Conservation (phyloP, 2,329 filamentous ascomycete species). For the Clonostachys rhizophaga region DNA sequence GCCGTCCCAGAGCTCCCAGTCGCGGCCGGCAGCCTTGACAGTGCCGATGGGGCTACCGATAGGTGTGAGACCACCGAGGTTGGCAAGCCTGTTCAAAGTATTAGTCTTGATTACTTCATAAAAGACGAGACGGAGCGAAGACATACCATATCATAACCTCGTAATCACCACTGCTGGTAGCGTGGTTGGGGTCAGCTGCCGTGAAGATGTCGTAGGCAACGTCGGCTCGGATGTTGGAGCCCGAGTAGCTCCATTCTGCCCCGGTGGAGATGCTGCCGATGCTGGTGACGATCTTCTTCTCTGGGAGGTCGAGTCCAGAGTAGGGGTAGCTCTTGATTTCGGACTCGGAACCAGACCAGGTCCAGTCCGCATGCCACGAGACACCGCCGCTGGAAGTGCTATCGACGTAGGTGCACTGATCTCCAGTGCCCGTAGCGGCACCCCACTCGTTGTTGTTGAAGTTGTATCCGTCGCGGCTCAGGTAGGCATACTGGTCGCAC, state of each 20-base stretch:
- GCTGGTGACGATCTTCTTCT: slow-evolving; percentile 17
- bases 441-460: slow-evolving; percentile 37
- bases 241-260: slow-evolving; percentile 23
- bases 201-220: slow-evolving; percentile 60
- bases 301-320: slow-evolving; percentile 8
- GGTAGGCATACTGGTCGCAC: slow-evolving; percentile 15
- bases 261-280: slow-evolving; percentile 24
- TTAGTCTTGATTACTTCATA: background rate
- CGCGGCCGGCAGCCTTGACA: slow-evolving; percentile 43
- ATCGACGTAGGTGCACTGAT: slow-evolving; percentile 32
- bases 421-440: slow-evolving; percentile 18
- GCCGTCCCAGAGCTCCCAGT: slow-evolving; percentile 54
- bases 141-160: slow-evolving; percentile 57
- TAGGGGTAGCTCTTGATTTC: slow-evolving; percentile 36
- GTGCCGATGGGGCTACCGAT: slow-evolving; percentile 38
- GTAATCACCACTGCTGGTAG: slow-evolving; percentile 34
- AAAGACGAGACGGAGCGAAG: background rate
- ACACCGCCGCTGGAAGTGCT: slow-evolving; percentile 20
- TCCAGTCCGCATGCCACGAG: slow-evolving; percentile 31
- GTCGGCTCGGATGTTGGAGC: slow-evolving; percentile 35
- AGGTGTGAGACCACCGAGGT: slow-evolving; percentile 8
- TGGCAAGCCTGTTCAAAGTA: slow-evolving; percentile 9
- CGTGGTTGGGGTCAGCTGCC: slow-evolving; percentile 29
- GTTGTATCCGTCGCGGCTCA: slow-evolving; percentile 9
- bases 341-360: slow-evolving; percentile 26